phyloP scores from a whole-genome alignment of 2,329 filamentous ascomycete genomes.

The Pestalotiopsis sp. region DNA sequence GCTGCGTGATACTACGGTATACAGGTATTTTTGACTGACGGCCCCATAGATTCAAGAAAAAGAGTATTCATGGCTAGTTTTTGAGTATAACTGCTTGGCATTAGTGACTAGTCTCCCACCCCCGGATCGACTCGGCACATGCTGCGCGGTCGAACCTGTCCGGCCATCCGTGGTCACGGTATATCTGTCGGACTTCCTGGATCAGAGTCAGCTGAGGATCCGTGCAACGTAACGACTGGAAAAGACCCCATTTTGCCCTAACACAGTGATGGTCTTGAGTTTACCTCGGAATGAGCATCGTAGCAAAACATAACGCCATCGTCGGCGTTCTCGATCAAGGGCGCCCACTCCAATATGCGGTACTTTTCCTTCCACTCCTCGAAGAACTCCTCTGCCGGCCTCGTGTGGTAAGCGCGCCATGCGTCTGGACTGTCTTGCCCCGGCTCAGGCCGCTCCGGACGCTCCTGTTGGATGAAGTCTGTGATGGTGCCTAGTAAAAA shows the following conservation, averaged over 20 bases:
- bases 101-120: background rate
- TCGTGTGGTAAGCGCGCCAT: background rate
- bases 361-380: slow-evolving; percentile 5
- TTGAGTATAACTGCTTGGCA: no score
- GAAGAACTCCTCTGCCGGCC: background rate
- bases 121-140: background rate
- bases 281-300: background rate
- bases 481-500: background rate
- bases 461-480: background rate
- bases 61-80: no score
- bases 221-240: background rate
- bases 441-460: background rate
- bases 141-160: background rate
- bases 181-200: background rate
- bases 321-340: background rate
- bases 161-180: background rate
- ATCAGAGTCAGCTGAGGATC: background rate
- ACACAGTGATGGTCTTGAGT: background rate
- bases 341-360: background rate
- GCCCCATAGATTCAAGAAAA: no score
- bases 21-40: no score
- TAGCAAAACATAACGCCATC: background rate
- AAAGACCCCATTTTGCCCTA: background rate
- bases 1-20: no score
- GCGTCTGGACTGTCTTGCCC: background rate